These are phyloP conservation scores for Harringtonia aguacate DNA, from an alignment of 2,329 filamentous ascomycete genomes.

Conservation along the genomic window DNA sequence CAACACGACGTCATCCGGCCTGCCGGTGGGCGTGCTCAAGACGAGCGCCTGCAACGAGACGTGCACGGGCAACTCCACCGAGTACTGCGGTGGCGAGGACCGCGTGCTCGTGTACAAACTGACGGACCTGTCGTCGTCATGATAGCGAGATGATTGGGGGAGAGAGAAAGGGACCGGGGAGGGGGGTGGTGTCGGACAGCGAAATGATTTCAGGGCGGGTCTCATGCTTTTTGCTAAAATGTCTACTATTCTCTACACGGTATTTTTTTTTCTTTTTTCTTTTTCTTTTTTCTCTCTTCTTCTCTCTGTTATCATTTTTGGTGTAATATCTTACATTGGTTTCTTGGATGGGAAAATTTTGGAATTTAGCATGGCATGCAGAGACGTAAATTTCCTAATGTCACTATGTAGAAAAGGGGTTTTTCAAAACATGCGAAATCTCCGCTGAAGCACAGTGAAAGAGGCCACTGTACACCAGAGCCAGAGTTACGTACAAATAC, in stretches of 20 bases:
- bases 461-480: too few species aligned
- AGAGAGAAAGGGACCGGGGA: too few species aligned
- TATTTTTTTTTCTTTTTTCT: not conserved
- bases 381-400: slow-evolving; percentile 36
- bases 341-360: too few species aligned
- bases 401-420: too few species aligned
- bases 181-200: too few species aligned
- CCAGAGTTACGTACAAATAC: too few species aligned
- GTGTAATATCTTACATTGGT: not conserved
- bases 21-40: slow-evolving; percentile 7
- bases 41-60: slow-evolving; percentile 17
- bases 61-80: slow-evolving; percentile 13
- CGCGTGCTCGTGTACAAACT: slow-evolving; percentile 11
- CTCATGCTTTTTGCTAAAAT: too few species aligned
- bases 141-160: too few species aligned
- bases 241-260: not conserved
- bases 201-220: too few species aligned
- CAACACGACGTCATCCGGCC: not conserved
- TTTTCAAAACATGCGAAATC: too few species aligned
- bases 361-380: slow-evolving; percentile 32
- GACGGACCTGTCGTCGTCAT: not conserved
- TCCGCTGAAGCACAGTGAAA: too few species aligned
- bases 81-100: slow-evolving; percentile 11
- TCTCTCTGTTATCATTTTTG: not conserved
- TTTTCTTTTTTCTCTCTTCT: not conserved